These are phyloP conservation scores for Cercis canadensis DNA, from an alignment of 306 rosid genomes.

Conservation along the genomic window DNA sequence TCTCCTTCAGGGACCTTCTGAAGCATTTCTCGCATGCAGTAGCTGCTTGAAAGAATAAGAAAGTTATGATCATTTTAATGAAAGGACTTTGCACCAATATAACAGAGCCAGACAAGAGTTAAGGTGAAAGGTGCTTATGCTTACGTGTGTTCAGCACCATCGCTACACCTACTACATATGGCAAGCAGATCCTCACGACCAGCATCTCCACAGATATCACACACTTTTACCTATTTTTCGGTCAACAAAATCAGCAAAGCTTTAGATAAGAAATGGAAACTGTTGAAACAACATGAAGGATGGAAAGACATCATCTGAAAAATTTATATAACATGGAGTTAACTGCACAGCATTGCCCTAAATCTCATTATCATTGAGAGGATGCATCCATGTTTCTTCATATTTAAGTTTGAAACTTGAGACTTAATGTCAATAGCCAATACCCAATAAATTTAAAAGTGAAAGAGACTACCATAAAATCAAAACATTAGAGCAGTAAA, in stretches of 20 bases:
- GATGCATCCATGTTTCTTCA: neutral
- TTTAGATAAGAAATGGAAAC: constrained; percentile 20
- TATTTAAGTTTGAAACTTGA: constrained; percentile 5
- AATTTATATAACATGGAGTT: neutral
- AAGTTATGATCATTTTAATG: constrained; percentile 30
- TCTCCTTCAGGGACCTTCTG: constrained; percentile 74
- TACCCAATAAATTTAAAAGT: neutral
- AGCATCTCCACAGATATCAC: constrained; percentile 98
- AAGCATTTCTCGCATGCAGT: constrained; percentile 92
- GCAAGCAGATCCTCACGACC: constrained; percentile 91
- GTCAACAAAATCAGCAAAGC: constrained; percentile 34
- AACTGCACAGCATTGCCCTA: neutral
- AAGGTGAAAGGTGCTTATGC: constrained; percentile 38
- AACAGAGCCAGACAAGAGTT: constrained; percentile 13
- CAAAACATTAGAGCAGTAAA: neutral
- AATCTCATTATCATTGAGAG: neutral
- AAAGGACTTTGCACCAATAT: constrained; percentile 30
- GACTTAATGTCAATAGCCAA: neutral
- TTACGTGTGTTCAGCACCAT: constrained; percentile 98
- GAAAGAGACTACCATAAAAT: neutral
- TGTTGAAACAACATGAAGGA: constrained; percentile 5
- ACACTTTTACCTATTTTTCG: constrained; percentile 78
- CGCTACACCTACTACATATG: constrained; percentile 86
- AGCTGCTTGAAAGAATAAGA: constrained; percentile 57
- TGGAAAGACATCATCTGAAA: neutral